Percentiles rank a stretch among this genome's conserved stretches.
phyloP scores from a whole-genome alignment of 768 basidiomycete genomes.

The Chalciporus chontae region DNA sequence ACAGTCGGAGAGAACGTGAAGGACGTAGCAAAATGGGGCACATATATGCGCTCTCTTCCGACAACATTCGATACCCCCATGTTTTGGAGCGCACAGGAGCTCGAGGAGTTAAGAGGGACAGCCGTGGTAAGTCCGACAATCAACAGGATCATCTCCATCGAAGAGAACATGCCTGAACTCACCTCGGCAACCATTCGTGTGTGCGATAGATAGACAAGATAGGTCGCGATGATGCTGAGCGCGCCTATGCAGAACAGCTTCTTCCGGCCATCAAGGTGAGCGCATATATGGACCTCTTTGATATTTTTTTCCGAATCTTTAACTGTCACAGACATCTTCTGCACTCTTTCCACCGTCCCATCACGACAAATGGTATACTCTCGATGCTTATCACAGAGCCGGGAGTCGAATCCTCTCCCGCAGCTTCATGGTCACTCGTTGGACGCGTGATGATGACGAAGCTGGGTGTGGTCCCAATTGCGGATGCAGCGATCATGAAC shows the following conservation, averaged over 20 bases:
- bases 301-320: not conserved
- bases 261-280: conserved; percentile 68
- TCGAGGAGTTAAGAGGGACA: conserved; percentile 75
- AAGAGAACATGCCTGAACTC: not conserved
- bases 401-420: conserved; percentile 91
- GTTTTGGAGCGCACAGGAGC: conserved; percentile 82
- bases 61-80: conserved; percentile 81
- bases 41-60: conserved; percentile 50
- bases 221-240: conserved; percentile 79
- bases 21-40: conserved; percentile 18
- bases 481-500: conserved; percentile 3
- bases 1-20: conserved; percentile 1
- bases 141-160: not conserved
- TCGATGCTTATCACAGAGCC: conserved; percentile 80
- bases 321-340: conserved; percentile 48
- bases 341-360: conserved; percentile 64
- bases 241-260: conserved; percentile 63
- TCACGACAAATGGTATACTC: conserved; percentile 50
- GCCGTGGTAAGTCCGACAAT: conserved; percentile 72
- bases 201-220: conserved; percentile 61
- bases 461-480: conserved; percentile 4
- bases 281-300: not conserved
- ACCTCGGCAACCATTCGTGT: not conserved
- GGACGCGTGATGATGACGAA: conserved; percentile 39
- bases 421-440: conserved; percentile 79